Conservation (phyloP, 257 asterid species). For the Rehmannia glutinosa region DNA sequence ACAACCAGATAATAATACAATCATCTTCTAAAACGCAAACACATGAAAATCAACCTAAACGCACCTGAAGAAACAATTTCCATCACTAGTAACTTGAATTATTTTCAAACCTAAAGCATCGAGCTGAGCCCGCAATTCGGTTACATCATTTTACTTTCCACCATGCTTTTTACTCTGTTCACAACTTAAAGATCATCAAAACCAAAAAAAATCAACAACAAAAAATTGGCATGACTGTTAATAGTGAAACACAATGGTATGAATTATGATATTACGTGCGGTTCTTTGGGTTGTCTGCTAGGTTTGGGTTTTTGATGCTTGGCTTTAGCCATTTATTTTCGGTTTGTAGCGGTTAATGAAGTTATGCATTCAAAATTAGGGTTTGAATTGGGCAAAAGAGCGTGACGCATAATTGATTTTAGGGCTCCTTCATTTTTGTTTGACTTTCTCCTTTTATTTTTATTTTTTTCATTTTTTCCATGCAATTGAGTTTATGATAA, state of each 20-base stretch:
- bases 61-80: constrained; percentile 96
- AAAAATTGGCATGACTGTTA: background rate
- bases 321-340: constrained; percentile 46
- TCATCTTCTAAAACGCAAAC: background rate
- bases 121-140: constrained; percentile 65
- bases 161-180: constrained; percentile 59
- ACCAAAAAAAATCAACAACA: background rate
- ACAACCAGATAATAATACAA: background rate
- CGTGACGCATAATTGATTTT: background rate
- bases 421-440: background rate
- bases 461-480: background rate
- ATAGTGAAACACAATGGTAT: background rate
- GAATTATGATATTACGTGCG: constrained; percentile 39
- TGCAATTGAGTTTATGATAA: too few species aligned
- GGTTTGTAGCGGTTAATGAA: constrained; percentile 18
- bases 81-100: constrained; percentile 81
- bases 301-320: constrained; percentile 65
- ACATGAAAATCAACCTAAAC: constrained; percentile 15
- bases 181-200: constrained; percentile 19
- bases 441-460: background rate
- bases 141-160: constrained; percentile 57
- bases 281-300: constrained; percentile 36
- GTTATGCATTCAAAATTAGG: constrained; percentile 26
- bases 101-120: constrained; percentile 72
- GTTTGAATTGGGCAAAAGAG: constrained; percentile 5